Percentiles rank a stretch among this genome's conserved stretches.
These are phyloP conservation scores for Crithidia thermophila DNA, from an alignment of 208 protist genomes.

Conservation along the genomic window DNA sequence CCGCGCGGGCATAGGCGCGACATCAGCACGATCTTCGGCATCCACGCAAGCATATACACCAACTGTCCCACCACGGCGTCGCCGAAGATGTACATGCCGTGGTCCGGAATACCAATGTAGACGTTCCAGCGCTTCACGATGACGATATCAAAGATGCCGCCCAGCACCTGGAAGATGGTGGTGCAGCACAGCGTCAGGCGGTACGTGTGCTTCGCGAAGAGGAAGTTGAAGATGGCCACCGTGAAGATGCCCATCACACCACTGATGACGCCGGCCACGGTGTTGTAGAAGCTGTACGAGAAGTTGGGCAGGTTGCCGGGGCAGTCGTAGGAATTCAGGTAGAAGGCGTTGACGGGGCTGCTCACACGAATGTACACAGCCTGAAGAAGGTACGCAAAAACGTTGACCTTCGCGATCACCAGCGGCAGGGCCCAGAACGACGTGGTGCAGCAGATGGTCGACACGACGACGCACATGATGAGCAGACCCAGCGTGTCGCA, in stretches of 20 bases:
- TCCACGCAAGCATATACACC: constrained; percentile 66
- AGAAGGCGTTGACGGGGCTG: not conserved
- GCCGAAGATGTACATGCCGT: constrained; percentile 70
- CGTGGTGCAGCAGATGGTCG: constrained; percentile 33
- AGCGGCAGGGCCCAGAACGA: constrained; percentile 57
- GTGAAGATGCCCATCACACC: constrained; percentile 48
- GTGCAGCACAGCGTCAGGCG: constrained; percentile 60
- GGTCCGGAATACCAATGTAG: constrained; percentile 47
- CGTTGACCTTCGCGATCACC: constrained; percentile 57
- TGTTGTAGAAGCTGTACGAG: constrained; percentile 62
- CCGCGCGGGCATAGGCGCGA: constrained; percentile 83
- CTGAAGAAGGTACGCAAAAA: constrained; percentile 49
- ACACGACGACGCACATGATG: constrained; percentile 31
- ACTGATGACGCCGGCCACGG: constrained; percentile 38
- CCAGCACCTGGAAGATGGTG: constrained; percentile 45
- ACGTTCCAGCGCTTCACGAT: constrained; percentile 76
- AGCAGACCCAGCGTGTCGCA: constrained; percentile 34
- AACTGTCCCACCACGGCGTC: constrained; percentile 65
- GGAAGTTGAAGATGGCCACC: constrained; percentile 51
- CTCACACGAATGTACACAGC: not conserved
- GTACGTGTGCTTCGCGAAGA: constrained; percentile 57
- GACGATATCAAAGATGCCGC: constrained; percentile 65
- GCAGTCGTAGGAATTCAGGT: not conserved
- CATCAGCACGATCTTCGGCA: constrained; percentile 77
- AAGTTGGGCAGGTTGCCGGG: constrained; percentile 6